Evolutionary conservation across 2,329 filamentous ascomycete species (phyloP).

Genomic region (Colletotrichum trifolii): DNA sequence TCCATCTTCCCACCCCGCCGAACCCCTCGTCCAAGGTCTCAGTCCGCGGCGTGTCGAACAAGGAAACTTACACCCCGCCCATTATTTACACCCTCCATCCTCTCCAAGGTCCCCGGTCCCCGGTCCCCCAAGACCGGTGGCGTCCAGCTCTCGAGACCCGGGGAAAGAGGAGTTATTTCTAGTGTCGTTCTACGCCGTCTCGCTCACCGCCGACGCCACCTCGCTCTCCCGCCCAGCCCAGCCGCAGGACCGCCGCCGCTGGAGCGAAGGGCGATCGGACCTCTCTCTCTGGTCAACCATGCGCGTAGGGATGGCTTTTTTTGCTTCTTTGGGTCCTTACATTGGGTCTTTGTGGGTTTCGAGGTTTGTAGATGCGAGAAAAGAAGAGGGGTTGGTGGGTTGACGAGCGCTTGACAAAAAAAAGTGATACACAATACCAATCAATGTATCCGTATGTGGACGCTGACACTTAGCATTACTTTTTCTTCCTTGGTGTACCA

Average conservation of each 20-base stretch:
- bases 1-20: too few species aligned
- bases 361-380: background rate
- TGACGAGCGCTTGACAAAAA: too few species aligned
- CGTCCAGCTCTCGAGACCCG: too few species aligned
- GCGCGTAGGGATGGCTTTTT: slow-evolving; percentile 7
- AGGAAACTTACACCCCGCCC: slow-evolving; percentile 4
- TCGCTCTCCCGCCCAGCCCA: too few species aligned
- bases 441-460: too few species aligned
- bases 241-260: too few species aligned
- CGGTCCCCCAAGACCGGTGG: too few species aligned
- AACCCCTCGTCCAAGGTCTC: background rate
- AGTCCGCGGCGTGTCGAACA: slow-evolving; percentile 30
- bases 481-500: background rate
- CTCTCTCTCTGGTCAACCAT: background rate
- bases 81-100: too few species aligned
- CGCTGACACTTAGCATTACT: background rate
- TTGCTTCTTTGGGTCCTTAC: background rate
- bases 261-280: slow-evolving; percentile 1
- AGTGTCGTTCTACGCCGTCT: slow-evolving; percentile 14
- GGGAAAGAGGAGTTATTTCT: slow-evolving; percentile 14
- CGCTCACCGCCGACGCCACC: too few species aligned
- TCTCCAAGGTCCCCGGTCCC: too few species aligned
- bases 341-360: background rate
- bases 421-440: too few species aligned
- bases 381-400: background rate